These are phyloP conservation scores for Syzygium grande DNA, from an alignment of 345 rosid species.

Conservation along the genomic window DNA sequence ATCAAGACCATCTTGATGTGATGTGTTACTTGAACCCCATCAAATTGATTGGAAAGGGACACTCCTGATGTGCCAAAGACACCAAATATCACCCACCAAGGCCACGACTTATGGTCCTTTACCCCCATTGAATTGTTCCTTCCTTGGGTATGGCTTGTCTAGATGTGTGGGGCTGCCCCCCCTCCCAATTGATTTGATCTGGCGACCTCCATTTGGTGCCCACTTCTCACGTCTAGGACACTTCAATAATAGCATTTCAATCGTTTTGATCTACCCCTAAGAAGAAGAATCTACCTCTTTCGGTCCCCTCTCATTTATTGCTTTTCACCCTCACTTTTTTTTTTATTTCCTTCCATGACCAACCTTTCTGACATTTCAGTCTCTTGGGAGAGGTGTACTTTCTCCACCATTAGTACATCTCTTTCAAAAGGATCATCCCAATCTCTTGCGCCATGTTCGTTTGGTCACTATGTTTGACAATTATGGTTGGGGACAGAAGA, in stretches of 20 bases:
- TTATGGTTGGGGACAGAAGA: neutral
- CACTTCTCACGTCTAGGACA: neutral
- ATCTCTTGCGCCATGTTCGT: neutral
- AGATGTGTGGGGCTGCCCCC: neutral
- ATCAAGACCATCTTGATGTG: neutral
- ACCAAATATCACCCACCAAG: neutral
- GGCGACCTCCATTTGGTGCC: neutral
- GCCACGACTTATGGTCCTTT: neutral
- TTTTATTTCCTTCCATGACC: neutral
- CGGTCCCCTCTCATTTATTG: neutral
- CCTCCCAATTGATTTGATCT: neutral
- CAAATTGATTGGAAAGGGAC: neutral
- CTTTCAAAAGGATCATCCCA: neutral
- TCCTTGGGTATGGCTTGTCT: neutral
- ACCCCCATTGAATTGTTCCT: neutral
- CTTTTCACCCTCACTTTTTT: neutral
- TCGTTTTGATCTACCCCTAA: neutral
- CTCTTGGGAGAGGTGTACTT: neutral
- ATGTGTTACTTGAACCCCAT: neutral
- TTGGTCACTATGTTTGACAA: neutral
- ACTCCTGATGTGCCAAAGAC: neutral
- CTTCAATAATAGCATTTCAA: neutral
- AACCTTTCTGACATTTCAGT: neutral
- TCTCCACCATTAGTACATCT: neutral
- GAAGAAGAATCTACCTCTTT: neutral